Evolutionary conservation across 176 grass and related monocot genomes (phyloP).

Genomic region (Triticum dicoccoides): DNA sequence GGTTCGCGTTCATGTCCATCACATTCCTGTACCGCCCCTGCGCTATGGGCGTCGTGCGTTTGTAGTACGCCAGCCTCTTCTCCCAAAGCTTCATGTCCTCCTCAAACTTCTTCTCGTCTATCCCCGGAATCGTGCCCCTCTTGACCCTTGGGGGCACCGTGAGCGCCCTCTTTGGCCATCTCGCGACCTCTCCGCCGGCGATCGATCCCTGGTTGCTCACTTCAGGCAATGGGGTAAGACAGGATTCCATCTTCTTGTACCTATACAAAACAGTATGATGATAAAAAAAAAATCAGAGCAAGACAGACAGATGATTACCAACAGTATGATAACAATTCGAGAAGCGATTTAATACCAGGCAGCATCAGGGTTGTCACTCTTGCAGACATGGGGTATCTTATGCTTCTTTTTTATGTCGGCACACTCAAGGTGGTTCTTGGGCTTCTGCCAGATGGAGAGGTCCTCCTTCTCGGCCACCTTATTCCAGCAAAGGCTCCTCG

Average conservation of each 20-base stretch:
- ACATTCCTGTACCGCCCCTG: slow-evolving; percentile 80
- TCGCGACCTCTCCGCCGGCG: slow-evolving; percentile 59
- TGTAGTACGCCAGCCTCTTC: slow-evolving; percentile 64
- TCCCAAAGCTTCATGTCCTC: slow-evolving; percentile 88
- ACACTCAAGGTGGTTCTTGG: slow-evolving; percentile 83
- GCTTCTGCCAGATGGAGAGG: slow-evolving; percentile 93
- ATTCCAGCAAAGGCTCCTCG: slow-evolving; percentile 83
- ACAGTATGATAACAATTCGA: neutral
- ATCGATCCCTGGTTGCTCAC: slow-evolving; percentile 71
- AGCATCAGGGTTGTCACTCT: slow-evolving; percentile 69
- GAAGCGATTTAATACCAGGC: slow-evolving; percentile 59
- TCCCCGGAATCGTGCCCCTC: slow-evolving; percentile 69
- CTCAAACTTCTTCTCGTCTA: slow-evolving; percentile 69
- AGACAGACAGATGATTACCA: neutral
- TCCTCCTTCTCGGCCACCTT: slow-evolving; percentile 78
- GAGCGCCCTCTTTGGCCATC: slow-evolving; percentile 84
- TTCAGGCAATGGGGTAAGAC: slow-evolving; percentile 87
- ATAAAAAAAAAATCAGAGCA: neutral
- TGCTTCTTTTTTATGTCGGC: slow-evolving; percentile 48
- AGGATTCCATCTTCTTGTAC: slow-evolving; percentile 89
- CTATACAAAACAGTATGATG: slow-evolving; percentile 20
- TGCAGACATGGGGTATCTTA: slow-evolving; percentile 82
- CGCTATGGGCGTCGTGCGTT: slow-evolving; percentile 49
- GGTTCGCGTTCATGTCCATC: slow-evolving; percentile 96
- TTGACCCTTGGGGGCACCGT: slow-evolving; percentile 76